Evolutionary conservation across 257 asterid species (phyloP), one percentile per base, ranked within the genome.

Genomic region (Solanum corneliomulleri): DNA sequence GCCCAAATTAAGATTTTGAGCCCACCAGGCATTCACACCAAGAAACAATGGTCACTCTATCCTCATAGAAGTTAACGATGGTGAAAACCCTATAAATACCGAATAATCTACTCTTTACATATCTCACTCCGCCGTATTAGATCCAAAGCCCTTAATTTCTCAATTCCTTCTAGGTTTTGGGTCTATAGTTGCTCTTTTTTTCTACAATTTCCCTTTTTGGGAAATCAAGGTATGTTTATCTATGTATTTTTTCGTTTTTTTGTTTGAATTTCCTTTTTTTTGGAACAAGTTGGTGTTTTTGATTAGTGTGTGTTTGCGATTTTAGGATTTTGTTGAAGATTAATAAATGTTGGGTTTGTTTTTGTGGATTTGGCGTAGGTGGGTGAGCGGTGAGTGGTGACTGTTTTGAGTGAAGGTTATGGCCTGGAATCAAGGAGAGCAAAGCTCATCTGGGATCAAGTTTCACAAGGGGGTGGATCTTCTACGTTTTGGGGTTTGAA

Each of bases 361-460:
- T 44, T 88, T 27, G 16, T 71, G 25, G 4, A 31, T 70, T 16
- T 41, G 15, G 82, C 35, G 0, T 41, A n/a, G 39, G 83, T 25
- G 62, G 62, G 83, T 49, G 41, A 56, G 9, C 21, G 84, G 25
- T 31, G 69, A 60, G 44, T 82, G 45, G 83, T 85, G 78, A 31
- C 66, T 52, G 44, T 86, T 70, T 11, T 70, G 68, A 71, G 86
- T 85, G 56, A 87, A 72, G 76, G 85, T 69, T 85, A 91, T 93
- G 98, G 88, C 89, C 49, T 87, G 85, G 91, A 86, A 90, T 89
- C 87, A 16, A 58, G 93, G 87, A 85, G 93, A 85, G 74, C 72
- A 86, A 81, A 66, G 37, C 85, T 87, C 58, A 41, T 69, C 66
- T 72, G 88, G 86, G 78, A 58, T 84, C 29, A 80, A 86, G 88